phyloP scores from a whole-genome alignment of 2,329 filamentous ascomycete genomes.

The Incumbomyces lentus region DNA sequence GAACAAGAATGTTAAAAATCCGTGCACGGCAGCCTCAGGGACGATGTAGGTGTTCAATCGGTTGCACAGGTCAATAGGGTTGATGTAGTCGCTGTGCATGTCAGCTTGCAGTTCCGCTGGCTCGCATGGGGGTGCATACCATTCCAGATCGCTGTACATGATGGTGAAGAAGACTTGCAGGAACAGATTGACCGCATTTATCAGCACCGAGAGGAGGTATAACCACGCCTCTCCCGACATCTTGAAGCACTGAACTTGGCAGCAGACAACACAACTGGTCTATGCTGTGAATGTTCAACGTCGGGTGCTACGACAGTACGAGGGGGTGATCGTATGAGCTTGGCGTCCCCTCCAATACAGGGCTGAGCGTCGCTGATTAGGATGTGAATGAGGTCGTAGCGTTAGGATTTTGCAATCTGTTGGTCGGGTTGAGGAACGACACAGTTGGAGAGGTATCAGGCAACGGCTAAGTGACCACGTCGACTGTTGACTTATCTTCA shows the following conservation, averaged over 20 bases:
- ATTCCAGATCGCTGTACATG: conserved; percentile 99
- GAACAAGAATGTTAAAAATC: conserved; percentile 89
- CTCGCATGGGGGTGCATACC: conserved; percentile 50
- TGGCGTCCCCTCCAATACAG: neutral
- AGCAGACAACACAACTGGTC: too few species aligned
- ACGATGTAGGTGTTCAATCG: conserved; percentile 99
- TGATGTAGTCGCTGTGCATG: conserved; percentile 82
- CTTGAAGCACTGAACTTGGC: conserved; percentile 26
- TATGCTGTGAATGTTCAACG: neutral
- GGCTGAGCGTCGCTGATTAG: neutral
- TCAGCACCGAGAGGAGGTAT: conserved; percentile 92
- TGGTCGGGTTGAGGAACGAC: too few species aligned
- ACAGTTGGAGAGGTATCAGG: neutral
- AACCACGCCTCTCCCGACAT: conserved; percentile 99
- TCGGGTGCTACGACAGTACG: neutral
- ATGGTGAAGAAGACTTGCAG: conserved; percentile 99
- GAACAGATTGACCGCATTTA: conserved; percentile 99
- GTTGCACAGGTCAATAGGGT: conserved; percentile 99
- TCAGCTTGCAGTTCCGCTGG: neutral
- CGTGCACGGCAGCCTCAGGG: conserved; percentile 94
- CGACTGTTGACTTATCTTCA: neutral
- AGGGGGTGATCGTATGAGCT: neutral
- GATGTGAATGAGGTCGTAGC: neutral
- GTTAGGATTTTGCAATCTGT: neutral
- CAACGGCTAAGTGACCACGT: neutral